These are phyloP conservation scores for Penicillium coprophilum DNA, from an alignment of 495 filamentous ascomycete genomes.

Conservation along the genomic window DNA sequence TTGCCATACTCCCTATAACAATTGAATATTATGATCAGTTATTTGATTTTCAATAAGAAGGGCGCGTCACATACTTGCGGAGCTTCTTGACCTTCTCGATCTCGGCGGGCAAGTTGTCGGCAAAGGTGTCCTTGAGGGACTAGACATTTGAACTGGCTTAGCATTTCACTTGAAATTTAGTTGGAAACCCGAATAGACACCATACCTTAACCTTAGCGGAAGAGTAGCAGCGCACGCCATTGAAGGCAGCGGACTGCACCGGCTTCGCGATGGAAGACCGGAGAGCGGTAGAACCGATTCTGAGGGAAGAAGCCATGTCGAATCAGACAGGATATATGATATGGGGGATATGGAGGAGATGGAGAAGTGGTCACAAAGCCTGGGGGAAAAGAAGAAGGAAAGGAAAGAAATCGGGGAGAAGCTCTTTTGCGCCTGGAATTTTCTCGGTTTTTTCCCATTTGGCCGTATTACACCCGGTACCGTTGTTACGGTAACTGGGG, in stretches of 20 bases:
- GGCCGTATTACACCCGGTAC: constrained; percentile 43
- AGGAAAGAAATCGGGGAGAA: constrained; percentile 31
- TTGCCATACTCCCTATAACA: constrained; percentile 78
- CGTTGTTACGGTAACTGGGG: constrained; percentile 24
- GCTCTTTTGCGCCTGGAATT: constrained; percentile 20
- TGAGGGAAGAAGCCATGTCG: constrained; percentile 76
- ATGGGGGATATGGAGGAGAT: constrained; percentile 30
- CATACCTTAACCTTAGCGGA: constrained; percentile 80
- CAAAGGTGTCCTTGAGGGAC: constrained; percentile 98
- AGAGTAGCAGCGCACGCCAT: constrained; percentile 84
- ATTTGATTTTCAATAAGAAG: neutral
- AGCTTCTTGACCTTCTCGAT: constrained; percentile 99
- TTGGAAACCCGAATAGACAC: constrained; percentile 7
- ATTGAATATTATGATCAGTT: constrained; percentile 22
- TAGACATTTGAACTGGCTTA: constrained; percentile 34
- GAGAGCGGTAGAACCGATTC: constrained; percentile 72
- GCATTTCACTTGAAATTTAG: constrained; percentile 26
- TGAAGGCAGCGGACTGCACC: constrained; percentile 70
- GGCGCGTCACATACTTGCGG: constrained; percentile 66
- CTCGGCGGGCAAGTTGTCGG: constrained; percentile 89
- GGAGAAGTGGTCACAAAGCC: constrained; percentile 19
- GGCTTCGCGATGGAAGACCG: constrained; percentile 65
- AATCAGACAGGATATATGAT: constrained; percentile 34
- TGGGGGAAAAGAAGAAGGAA: constrained; percentile 8
- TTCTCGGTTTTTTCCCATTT: constrained; percentile 40